Conservation (phyloP, 225 moss, liverwort and hornwort species). For the Neckera pumila region DNA sequence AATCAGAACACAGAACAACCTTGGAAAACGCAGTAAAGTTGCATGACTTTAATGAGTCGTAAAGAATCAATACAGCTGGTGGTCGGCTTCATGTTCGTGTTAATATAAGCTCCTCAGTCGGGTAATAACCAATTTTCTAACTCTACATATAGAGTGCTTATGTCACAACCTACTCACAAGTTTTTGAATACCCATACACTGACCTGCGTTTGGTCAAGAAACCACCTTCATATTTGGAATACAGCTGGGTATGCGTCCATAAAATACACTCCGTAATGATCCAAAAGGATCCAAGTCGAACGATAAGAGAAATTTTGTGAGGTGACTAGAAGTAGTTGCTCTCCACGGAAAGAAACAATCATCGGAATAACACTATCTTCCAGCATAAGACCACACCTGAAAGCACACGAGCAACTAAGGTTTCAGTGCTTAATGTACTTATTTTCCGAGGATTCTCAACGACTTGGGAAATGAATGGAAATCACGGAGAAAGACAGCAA, state of each 20-base stretch:
- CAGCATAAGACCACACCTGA: constrained; percentile 40
- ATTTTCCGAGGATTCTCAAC: neutral
- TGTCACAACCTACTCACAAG: neutral
- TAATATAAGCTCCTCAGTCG: neutral
- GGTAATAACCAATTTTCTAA: constrained; percentile 1
- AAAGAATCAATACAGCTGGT: constrained; percentile 23
- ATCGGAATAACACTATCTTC: neutral
- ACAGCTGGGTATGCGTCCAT: neutral
- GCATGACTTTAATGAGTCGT: constrained; percentile 11
- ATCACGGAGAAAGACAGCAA: neutral
- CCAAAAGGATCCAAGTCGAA: neutral
- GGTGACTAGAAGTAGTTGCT: neutral
- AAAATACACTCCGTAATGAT: constrained; percentile 5
- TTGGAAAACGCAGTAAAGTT: neutral
- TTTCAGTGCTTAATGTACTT: neutral
- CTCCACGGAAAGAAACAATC: neutral
- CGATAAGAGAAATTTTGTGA: neutral
- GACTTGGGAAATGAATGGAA: neutral
- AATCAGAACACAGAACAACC: neutral
- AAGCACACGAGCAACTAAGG: neutral
- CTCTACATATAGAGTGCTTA: constrained; percentile 1
- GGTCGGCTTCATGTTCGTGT: neutral
- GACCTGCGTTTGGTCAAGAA: constrained; percentile 5
- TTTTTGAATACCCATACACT: neutral
- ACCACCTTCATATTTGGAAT: constrained; percentile 7